Evolutionary conservation across 441 rosid species (phyloP).

Genomic region (Eutrema salsugineum): DNA sequence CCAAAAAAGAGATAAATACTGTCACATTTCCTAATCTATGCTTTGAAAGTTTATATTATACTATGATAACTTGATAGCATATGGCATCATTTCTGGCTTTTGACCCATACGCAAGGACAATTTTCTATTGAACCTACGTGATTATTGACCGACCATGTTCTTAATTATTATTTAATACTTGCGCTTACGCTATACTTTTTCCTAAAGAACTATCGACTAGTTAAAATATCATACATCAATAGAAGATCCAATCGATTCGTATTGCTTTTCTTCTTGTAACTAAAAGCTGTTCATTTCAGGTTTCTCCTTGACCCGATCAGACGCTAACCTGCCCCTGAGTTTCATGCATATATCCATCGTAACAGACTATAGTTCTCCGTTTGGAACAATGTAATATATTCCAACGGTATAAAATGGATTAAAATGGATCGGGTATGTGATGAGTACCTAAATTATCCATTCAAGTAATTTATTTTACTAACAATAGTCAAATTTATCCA

Average conservation of each 20-base stretch:
- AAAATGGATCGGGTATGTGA: too few species aligned
- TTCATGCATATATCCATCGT: too few species aligned
- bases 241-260: background rate
- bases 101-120: slow-evolving; percentile 15
- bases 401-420: too few species aligned
- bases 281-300: too few species aligned
- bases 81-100: slow-evolving; percentile 31
- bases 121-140: background rate
- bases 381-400: too few species aligned
- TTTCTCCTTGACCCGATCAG: too few species aligned
- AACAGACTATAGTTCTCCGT: too few species aligned
- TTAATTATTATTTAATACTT: slow-evolving; percentile 1
- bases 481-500: too few species aligned
- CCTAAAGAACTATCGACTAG: background rate
- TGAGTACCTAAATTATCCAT: too few species aligned
- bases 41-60: background rate
- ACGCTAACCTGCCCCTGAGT: too few species aligned
- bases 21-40: background rate
- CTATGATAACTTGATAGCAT: background rate
- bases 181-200: slow-evolving; percentile 11
- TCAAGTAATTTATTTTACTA: too few species aligned
- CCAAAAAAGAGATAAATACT: background rate
- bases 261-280: too few species aligned
- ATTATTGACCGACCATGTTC: slow-evolving; percentile 13
- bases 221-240: background rate